These are phyloP conservation scores for Trifolium subterraneum DNA, from an alignment of 306 rosid species.

Conservation along the genomic window DNA sequence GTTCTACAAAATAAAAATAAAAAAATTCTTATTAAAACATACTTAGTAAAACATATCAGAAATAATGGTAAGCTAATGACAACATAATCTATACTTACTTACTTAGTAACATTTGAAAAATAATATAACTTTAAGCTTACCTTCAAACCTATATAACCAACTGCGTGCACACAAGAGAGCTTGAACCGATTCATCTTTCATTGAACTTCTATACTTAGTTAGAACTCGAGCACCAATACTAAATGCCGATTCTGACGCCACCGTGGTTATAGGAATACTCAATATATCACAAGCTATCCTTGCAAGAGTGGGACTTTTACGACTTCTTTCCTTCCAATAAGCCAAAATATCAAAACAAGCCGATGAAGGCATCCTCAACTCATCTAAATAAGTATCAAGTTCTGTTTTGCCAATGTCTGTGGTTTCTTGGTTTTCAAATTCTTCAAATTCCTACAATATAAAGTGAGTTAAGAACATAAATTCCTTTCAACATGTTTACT, in stretches of 20 bases:
- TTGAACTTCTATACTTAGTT: neutral
- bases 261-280: neutral
- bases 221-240: no score
- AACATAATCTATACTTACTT: no score
- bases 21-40: no score
- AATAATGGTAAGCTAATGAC: no score
- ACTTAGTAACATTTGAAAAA: no score
- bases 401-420: neutral
- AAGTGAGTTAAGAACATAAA: no score
- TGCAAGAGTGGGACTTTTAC: slow-evolving; percentile 1
- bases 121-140: no score
- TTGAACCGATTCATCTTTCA: neutral
- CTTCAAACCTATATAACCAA: neutral
- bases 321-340: neutral
- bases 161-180: neutral
- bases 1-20: no score
- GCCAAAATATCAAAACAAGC: neutral
- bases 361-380: neutral
- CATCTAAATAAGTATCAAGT: neutral
- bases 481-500: no score
- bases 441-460: no score
- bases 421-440: no score
- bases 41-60: no score
- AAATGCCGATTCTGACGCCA: neutral
- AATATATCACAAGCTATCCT: neutral